Percentiles rank a stretch among this genome's conserved stretches.
Conservation (phyloP, 768 basidiomycete species). For the Exidia glandulosa region DNA sequence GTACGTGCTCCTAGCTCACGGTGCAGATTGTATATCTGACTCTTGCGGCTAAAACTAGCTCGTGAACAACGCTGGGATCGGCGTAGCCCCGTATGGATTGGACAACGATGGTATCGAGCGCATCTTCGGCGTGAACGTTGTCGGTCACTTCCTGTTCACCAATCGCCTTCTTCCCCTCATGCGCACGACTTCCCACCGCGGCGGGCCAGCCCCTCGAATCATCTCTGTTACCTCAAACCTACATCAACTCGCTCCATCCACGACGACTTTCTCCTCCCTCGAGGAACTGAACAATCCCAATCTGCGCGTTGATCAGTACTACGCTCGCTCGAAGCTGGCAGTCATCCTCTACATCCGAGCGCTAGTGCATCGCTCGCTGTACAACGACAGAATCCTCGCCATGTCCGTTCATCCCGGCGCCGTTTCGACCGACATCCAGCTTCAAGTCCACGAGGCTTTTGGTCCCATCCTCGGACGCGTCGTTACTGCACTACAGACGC, state of each 20-base stretch:
- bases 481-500: conserved; percentile 12
- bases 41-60: background rate
- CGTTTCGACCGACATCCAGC: conserved; percentile 14
- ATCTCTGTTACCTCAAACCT: conserved; percentile 29
- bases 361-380: conserved; percentile 10
- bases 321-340: conserved; percentile 31
- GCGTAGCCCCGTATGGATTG: conserved; percentile 18
- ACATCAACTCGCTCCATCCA: conserved; percentile 25
- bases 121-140: conserved; percentile 20
- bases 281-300: conserved; percentile 27
- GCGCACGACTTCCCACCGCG: conserved; percentile 18
- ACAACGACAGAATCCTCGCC: background rate
- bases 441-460: conserved; percentile 18
- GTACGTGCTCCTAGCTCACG: background rate
- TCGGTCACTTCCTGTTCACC: conserved; percentile 31
- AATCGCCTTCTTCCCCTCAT: conserved; percentile 31
- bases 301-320: conserved; percentile 21
- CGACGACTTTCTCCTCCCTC: conserved; percentile 21
- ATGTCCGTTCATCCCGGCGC: conserved; percentile 18
- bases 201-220: conserved; percentile 23
- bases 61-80: conserved; percentile 19
- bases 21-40: background rate
- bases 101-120: conserved; percentile 15
- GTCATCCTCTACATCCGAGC: conserved; percentile 28
- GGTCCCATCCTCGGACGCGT: conserved; percentile 13